Evolutionary conservation across 257 asterid genomes (phyloP).

Genomic region (Petunia secreta): DNA sequence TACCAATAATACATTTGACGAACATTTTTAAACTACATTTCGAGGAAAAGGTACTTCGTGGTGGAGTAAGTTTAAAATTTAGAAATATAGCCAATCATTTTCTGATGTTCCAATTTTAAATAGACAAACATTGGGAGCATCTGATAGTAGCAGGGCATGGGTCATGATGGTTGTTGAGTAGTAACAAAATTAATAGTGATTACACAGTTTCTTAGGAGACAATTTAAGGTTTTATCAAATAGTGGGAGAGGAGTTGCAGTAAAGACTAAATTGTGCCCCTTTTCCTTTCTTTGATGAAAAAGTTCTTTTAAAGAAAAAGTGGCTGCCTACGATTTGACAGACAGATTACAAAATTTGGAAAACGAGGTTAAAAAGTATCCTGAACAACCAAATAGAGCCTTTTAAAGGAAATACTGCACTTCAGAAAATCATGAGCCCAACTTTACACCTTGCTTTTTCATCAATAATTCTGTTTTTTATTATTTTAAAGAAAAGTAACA

Average conservation of each 20-base stretch:
- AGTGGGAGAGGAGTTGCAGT: neutral
- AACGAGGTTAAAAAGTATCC: neutral
- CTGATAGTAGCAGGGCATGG: neutral
- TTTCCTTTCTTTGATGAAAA: neutral
- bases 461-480: too few species aligned
- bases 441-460: too few species aligned
- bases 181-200: neutral
- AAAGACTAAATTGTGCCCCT: neutral
- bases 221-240: neutral
- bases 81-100: constrained; percentile 8
- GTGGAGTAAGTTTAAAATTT: neutral
- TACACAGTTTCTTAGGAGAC: constrained; percentile 1
- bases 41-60: neutral
- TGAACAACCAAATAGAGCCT: constrained; percentile 3
- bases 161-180: constrained; percentile 15
- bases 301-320: neutral
- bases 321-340: neutral
- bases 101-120: neutral
- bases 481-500: too few species aligned
- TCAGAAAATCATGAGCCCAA: too few species aligned
- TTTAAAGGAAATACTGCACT: neutral
- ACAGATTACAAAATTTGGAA: neutral
- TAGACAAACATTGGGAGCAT: neutral
- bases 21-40: neutral
- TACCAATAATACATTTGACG: neutral